Conservation (phyloP, 1,284 basidiomycete species). For the Ustilago loliicola region DNA sequence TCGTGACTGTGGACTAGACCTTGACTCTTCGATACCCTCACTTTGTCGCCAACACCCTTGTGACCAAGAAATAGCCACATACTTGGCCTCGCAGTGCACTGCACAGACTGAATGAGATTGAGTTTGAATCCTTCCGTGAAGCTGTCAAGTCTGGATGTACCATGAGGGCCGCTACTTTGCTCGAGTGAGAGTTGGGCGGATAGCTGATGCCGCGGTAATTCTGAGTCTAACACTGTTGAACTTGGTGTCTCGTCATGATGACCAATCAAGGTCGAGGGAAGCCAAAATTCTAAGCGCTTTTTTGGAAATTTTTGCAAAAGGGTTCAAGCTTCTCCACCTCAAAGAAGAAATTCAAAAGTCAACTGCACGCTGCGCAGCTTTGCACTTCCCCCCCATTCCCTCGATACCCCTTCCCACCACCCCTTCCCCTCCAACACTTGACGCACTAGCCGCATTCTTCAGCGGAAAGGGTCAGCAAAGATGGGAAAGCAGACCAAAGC, state of each 20-base stretch:
- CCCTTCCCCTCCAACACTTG: neutral
- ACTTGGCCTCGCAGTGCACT: neutral
- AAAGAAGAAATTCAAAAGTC: neutral
- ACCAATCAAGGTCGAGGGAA: slow-evolving; percentile 10
- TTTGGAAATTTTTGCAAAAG: slow-evolving; percentile 24
- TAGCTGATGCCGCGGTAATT: neutral
- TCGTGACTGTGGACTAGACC: slow-evolving; percentile 11
- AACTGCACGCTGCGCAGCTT: slow-evolving; percentile 4
- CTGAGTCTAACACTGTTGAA: neutral
- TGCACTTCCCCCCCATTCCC: neutral
- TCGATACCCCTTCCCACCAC: neutral
- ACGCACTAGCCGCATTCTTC: neutral
- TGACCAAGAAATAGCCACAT: neutral
- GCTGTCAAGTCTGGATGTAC: neutral
- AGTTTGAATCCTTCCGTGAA: neutral
- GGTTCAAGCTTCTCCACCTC: slow-evolving; percentile 14
- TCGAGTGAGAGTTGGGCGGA: neutral
- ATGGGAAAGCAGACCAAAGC: slow-evolving; percentile 67
- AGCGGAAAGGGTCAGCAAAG: slow-evolving; percentile 16
- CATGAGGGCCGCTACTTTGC: neutral
- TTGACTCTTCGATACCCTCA: neutral
- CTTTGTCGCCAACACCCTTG: neutral
- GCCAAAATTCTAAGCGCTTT: slow-evolving; percentile 14
- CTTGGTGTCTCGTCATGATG: slow-evolving; percentile 8
- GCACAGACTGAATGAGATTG: neutral